These are phyloP conservation scores for Stephania cephalantha DNA, from an alignment of 164 flowering plant species.

Conservation along the genomic window DNA sequence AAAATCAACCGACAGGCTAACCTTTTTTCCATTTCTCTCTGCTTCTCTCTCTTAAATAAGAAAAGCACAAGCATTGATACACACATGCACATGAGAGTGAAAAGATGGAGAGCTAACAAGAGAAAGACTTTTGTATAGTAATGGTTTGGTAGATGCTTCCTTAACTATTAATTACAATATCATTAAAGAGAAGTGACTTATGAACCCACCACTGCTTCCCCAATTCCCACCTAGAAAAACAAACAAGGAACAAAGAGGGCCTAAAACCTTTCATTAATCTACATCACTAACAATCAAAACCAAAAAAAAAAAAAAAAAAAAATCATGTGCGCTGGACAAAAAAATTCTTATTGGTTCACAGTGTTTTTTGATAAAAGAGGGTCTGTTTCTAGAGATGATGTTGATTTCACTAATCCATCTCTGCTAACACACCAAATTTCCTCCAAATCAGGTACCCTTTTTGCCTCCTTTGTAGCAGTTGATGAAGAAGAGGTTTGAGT, in stretches of 20 bases:
- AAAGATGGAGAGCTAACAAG: background rate
- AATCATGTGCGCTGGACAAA: slow-evolving; percentile 1
- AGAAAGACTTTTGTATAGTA: background rate
- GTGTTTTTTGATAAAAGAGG: slow-evolving; percentile 38
- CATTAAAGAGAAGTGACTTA: background rate
- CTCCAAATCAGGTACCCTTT: slow-evolving; percentile 31
- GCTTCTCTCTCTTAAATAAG: slow-evolving; percentile 3
- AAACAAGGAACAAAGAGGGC: background rate
- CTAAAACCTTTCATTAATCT: background rate
- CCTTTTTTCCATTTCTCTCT: slow-evolving; percentile 17
- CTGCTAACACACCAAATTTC: slow-evolving; percentile 33
- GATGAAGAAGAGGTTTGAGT: slow-evolving; percentile 11
- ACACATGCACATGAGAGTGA: background rate
- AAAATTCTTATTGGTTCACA: slow-evolving; percentile 15
- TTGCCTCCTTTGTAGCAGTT: slow-evolving; percentile 5
- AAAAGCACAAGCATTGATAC: background rate
- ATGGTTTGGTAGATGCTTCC: background rate
- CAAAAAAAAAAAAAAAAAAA: background rate
- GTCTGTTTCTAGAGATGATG: slow-evolving; percentile 47
- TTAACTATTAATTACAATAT: background rate
- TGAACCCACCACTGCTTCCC: slow-evolving; percentile 2
- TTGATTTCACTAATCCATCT: slow-evolving; percentile 35
- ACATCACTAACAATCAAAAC: background rate
- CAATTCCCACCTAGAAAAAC: background rate
- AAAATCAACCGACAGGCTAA: slow-evolving; percentile 41